A percentile compares a stretch with the other conserved stretches of the same genome.
phyloP scores from a whole-genome alignment of 352 stramenopile species.

The Globisporangium mamillatum region DNA sequence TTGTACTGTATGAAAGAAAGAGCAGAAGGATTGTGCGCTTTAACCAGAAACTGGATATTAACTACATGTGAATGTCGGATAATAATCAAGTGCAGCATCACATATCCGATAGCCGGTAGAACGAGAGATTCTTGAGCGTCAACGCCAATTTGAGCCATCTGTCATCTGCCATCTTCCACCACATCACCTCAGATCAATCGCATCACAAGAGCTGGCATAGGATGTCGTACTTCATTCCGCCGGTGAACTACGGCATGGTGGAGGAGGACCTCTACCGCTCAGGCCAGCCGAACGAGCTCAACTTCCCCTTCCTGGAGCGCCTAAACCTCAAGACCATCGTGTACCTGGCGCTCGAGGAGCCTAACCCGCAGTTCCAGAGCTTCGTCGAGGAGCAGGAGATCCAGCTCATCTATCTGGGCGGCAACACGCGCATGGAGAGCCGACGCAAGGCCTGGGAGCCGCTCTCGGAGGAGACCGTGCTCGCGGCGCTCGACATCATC shows the following conservation, averaged over 20 bases:
- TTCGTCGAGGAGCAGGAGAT: constrained; percentile 92
- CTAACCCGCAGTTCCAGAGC: constrained; percentile 87
- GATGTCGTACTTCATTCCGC: constrained; percentile 92
- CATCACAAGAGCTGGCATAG: neutral
- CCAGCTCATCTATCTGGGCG: constrained; percentile 81
- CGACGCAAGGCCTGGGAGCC: constrained; percentile 85
- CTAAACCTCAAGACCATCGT: constrained; percentile 90
- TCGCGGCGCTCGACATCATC: constrained; percentile 87
- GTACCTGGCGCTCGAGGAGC: constrained; percentile 88
- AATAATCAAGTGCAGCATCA: too few relatives aligned
- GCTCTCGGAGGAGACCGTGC: constrained; percentile 87
- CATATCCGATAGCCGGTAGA: too few relatives aligned
- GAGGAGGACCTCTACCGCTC: constrained; percentile 91
- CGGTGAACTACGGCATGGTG: constrained; percentile 92
- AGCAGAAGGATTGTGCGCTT: too few relatives aligned
- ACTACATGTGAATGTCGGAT: too few relatives aligned
- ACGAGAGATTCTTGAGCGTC: too few relatives aligned
- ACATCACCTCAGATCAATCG: neutral
- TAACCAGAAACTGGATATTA: too few relatives aligned
- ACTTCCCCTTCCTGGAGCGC: constrained; percentile 91
- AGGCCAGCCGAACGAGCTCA: constrained; percentile 90
- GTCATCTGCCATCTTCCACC: neutral
- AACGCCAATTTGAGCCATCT: too few relatives aligned
- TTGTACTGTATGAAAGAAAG: too few relatives aligned
- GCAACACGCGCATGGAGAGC: constrained; percentile 87